phyloP scores from a whole-genome alignment of 257 asterid genomes.

The Solanum acaule region DNA sequence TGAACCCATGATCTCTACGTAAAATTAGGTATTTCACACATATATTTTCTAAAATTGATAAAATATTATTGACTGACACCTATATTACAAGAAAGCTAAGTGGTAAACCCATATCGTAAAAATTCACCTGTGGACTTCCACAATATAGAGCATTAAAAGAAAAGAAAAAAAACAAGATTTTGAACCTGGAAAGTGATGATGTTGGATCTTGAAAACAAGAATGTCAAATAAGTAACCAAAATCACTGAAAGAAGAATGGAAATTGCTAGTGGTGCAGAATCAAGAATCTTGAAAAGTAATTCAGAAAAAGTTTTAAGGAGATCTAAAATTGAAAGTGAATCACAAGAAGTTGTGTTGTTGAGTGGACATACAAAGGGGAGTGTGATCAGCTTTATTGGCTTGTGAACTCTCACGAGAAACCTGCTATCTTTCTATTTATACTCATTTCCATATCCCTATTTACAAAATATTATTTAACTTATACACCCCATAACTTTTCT shows the following conservation, averaged over 20 bases:
- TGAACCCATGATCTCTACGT: neutral
- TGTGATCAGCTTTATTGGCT: slow-evolving; percentile 38
- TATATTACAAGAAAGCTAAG: neutral
- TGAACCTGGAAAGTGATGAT: neutral
- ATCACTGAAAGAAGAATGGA: neutral
- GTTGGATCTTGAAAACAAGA: neutral
- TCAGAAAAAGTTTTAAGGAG: neutral
- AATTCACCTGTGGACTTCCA: neutral
- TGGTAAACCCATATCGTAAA: neutral
- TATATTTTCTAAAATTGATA: neutral
- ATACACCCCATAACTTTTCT: neutral
- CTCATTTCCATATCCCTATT: neutral
- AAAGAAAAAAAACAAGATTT: neutral
- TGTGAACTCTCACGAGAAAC: slow-evolving; percentile 67
- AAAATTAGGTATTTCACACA: neutral
- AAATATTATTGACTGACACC: too few species aligned
- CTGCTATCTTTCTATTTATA: slow-evolving; percentile 26
- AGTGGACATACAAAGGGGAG: neutral
- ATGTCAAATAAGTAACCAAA: neutral
- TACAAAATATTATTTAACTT: neutral
- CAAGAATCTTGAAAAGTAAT: neutral
- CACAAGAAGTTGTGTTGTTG: neutral
- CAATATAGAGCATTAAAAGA: neutral
- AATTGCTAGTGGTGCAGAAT: neutral
- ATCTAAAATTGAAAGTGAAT: neutral